Evolutionary conservation across 2,329 filamentous ascomycete species (phyloP).

Genomic region (Knoxdaviesia capensis): DNA sequence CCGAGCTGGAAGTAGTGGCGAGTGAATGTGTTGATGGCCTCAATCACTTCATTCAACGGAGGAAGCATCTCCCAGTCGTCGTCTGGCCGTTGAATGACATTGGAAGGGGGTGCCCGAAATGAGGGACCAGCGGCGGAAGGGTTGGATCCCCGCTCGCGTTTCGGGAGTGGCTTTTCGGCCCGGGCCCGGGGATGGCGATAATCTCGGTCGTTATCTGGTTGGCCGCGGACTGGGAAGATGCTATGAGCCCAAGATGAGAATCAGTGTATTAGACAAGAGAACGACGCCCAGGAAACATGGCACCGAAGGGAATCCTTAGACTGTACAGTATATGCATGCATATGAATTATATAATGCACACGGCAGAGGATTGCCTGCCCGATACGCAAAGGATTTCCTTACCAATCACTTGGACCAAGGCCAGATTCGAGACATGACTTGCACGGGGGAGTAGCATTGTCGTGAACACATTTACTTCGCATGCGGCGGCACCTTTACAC

Average conservation of each 20-base stretch:
- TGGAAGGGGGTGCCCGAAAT: neutral
- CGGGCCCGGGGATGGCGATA: constrained; percentile 34
- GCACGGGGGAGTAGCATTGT: constrained; percentile 26
- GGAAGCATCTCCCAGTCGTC: constrained; percentile 31
- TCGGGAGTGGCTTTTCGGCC: constrained; percentile 20
- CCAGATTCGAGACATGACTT: constrained; percentile 29
- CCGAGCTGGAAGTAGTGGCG: constrained; percentile 37
- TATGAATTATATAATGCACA: neutral
- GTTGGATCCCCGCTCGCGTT: constrained; percentile 11
- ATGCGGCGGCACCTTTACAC: constrained; percentile 28
- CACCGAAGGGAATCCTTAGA: neutral
- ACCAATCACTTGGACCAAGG: constrained; percentile 28
- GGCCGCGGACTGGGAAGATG: constrained; percentile 29
- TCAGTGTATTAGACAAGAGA: neutral
- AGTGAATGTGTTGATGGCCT: constrained; percentile 31
- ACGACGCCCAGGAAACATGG: neutral
- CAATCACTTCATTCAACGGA: constrained; percentile 25
- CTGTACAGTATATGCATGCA: neutral
- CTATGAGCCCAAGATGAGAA: constrained; percentile 11
- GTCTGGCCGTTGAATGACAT: constrained; percentile 5
- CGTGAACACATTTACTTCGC: constrained; percentile 34
- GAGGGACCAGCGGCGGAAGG: neutral
- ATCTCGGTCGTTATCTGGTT: constrained; percentile 31
- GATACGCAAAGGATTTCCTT: constrained; percentile 7
- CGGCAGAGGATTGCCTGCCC: no score